Percentiles rank a stretch among this genome's conserved stretches.
Evolutionary conservation across 768 basidiomycete species (phyloP).

Genomic region (Kwoniella europaea): DNA sequence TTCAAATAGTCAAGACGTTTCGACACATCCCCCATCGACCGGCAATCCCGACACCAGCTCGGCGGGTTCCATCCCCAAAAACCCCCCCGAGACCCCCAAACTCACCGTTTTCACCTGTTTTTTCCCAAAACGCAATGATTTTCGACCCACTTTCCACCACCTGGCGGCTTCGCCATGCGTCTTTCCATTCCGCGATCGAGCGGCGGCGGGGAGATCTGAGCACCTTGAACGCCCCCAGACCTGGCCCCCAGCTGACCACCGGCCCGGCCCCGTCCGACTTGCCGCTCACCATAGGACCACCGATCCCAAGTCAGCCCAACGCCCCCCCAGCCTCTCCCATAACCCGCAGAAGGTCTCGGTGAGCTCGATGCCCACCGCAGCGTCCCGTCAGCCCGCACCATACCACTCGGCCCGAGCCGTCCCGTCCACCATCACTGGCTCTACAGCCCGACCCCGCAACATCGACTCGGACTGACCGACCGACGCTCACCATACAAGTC

Average conservation of each 20-base stretch:
- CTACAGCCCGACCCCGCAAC: not conserved
- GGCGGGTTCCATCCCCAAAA: not conserved
- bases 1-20: not conserved
- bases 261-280: not conserved
- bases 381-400: not conserved
- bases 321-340: not conserved
- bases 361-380: too few species aligned
- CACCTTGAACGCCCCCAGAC: not conserved
- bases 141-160: not conserved
- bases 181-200: conserved; percentile 4
- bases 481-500: not conserved
- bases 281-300: not conserved
- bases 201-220: not conserved
- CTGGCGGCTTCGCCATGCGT: not conserved
- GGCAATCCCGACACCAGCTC: not conserved
- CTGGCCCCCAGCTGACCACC: not conserved
- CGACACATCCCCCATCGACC: not conserved
- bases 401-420: not conserved
- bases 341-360: too few species aligned
- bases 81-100: not conserved
- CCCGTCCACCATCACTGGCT: not conserved
- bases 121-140: conserved; percentile 9
- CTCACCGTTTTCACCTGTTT: conserved; percentile 1
- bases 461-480: too few species aligned
- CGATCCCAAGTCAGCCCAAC: not conserved